phyloP scores from a whole-genome alignment of 345 rosid species.

The Abelmoschus esculentus region DNA sequence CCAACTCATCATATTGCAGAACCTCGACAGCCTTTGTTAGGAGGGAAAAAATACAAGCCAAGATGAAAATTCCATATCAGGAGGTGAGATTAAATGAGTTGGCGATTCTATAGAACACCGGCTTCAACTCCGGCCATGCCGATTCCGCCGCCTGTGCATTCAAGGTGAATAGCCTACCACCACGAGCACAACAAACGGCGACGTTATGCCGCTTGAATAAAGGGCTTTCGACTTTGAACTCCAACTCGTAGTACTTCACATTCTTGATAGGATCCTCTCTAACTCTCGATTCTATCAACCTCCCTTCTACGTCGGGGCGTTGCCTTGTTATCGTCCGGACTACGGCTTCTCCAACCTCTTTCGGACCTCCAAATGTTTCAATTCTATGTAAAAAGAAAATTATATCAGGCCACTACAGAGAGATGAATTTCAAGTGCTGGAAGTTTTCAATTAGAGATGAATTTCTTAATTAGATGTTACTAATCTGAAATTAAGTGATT shows the following conservation, averaged over 20 bases:
- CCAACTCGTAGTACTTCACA: conserved; percentile 61
- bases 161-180: conserved; percentile 56
- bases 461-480: too few relatives aligned
- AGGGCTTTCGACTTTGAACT: conserved; percentile 68
- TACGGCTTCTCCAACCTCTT: conserved; percentile 72
- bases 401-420: too few relatives aligned
- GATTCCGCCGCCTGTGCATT: conserved; percentile 77
- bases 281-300: conserved; percentile 39
- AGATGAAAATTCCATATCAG: conserved; percentile 9
- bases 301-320: conserved; percentile 46
- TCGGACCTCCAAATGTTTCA: conserved; percentile 78
- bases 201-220: conserved; percentile 60
- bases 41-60: not conserved
- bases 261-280: conserved; percentile 42
- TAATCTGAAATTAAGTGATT: too few relatives aligned
- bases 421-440: too few relatives aligned
- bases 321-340: conserved; percentile 47
- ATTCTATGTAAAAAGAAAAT: conserved; percentile 29
- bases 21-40: not conserved
- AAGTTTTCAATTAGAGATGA: too few relatives aligned
- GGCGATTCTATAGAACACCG: conserved; percentile 42
- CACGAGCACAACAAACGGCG: conserved; percentile 54
- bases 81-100: conserved; percentile 49
- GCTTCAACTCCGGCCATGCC: conserved; percentile 49
- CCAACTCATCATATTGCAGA: not conserved